phyloP scores from a whole-genome alignment of 2,329 filamentous ascomycete genomes.

The Colletotrichum neosansevieriae region DNA sequence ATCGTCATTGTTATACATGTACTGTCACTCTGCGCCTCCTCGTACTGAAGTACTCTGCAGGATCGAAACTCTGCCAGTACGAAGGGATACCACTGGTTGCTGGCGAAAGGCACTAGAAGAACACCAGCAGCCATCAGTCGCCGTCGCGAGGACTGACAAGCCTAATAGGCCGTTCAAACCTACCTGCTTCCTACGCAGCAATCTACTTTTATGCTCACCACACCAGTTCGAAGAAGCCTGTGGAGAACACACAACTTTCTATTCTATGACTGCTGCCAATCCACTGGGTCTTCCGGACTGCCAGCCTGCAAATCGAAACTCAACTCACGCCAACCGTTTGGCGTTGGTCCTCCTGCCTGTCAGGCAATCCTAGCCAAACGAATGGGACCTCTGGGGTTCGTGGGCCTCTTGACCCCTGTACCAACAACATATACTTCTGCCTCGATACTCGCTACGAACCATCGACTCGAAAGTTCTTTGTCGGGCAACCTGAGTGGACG shows the following conservation, averaged over 20 bases:
- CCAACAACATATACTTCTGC: neutral
- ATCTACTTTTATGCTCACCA: conserved; percentile 2
- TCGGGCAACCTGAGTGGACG: neutral
- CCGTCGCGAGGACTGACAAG: conserved; percentile 21
- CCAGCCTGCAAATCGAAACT: conserved; percentile 14
- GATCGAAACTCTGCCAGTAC: neutral
- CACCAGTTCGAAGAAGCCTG: conserved; percentile 1
- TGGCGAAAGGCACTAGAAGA: too few relatives aligned
- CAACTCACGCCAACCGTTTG: conserved; percentile 9
- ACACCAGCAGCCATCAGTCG: conserved; percentile 15
- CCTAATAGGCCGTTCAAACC: neutral
- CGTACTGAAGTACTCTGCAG: neutral
- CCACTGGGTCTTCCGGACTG: neutral
- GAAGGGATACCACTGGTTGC: conserved; percentile 11
- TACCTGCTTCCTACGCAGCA: neutral
- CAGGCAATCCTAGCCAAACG: conserved; percentile 13
- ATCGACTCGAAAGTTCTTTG: conserved; percentile 17
- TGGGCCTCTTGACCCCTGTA: conserved; percentile 10
- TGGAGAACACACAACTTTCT: neutral
- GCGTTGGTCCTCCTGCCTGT: neutral
- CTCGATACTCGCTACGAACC: conserved; percentile 1
- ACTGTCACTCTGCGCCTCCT: neutral
- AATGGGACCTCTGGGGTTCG: neutral
- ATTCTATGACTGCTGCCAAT: neutral
- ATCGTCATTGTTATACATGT: neutral